A percentile compares a stretch with the other conserved stretches of the same genome.
Conservation (phyloP, 2,329 filamentous ascomycete species). For the Fulvia fulva region DNA sequence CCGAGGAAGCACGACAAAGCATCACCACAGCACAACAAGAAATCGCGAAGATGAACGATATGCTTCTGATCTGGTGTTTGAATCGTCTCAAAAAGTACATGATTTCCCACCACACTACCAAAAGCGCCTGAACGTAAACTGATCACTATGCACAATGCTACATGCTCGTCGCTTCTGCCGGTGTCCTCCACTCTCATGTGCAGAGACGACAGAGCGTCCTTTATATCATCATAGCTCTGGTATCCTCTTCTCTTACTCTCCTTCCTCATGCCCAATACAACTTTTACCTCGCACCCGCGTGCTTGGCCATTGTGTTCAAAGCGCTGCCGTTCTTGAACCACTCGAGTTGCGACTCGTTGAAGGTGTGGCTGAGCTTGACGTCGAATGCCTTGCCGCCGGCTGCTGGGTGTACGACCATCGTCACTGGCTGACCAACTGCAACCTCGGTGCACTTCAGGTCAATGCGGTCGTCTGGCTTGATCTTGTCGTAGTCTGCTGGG, state of each 20-base stretch:
- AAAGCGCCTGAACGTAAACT: constrained; percentile 17
- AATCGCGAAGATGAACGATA: background rate
- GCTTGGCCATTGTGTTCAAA: constrained; percentile 97
- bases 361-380: constrained; percentile 84
- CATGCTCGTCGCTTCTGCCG: constrained; percentile 16
- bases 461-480: constrained; percentile 86
- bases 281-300: constrained; percentile 17
- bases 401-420: constrained; percentile 86
- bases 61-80: constrained; percentile 12
- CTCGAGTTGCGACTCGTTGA: constrained; percentile 96
- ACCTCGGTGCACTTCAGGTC: constrained; percentile 87
- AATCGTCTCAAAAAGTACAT: constrained; percentile 21
- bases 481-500: constrained; percentile 96
- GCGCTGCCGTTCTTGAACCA: constrained; percentile 99
- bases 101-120: constrained; percentile 17
- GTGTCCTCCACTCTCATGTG: constrained; percentile 10
- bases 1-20: background rate
- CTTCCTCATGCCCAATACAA: constrained; percentile 4
- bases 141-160: constrained; percentile 24
- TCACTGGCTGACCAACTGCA: constrained; percentile 87
- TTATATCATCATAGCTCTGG: constrained; percentile 13
- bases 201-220: constrained; percentile 18
- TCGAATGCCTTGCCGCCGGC: constrained; percentile 72
- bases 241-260: constrained; percentile 7
- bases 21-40: background rate